Evolutionary conservation across 1,284 basidiomycete species (phyloP).

Genomic region (Clitocybe nebularis): DNA sequence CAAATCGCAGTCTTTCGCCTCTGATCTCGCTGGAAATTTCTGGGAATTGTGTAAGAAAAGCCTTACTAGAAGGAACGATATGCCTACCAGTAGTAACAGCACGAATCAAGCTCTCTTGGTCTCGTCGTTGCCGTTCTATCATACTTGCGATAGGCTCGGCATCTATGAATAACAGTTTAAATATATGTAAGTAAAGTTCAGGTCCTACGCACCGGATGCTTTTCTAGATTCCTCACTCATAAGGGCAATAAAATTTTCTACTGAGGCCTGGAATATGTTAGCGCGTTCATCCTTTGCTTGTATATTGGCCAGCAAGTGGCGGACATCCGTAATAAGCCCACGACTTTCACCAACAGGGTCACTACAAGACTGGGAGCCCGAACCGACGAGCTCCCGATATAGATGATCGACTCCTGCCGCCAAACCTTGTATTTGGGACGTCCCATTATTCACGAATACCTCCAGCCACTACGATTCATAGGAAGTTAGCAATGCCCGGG

Average conservation of each 20-base stretch:
- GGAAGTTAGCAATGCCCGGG: not conserved
- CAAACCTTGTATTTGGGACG: conserved; percentile 63
- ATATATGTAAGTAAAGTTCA: no score
- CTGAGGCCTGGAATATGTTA: conserved; percentile 38
- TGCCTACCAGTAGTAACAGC: conserved; percentile 57
- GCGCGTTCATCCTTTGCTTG: conserved; percentile 39
- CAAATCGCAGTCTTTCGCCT: conserved; percentile 78
- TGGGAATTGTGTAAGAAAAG: conserved; percentile 21
- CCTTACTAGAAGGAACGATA: not conserved
- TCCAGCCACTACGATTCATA: conserved; percentile 70
- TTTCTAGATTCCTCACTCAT: conserved; percentile 35
- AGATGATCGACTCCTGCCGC: conserved; percentile 59
- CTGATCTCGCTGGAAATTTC: conserved; percentile 80
- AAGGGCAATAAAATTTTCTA: conserved; percentile 43
- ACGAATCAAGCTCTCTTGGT: conserved; percentile 66
- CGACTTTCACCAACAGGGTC: conserved; percentile 10
- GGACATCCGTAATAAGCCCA: conserved; percentile 30
- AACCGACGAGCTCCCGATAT: conserved; percentile 48
- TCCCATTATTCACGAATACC: conserved; percentile 71
- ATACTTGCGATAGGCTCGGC: conserved; percentile 56
- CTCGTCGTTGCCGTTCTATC: conserved; percentile 63
- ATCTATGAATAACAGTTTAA: no score
- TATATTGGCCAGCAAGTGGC: conserved; percentile 36
- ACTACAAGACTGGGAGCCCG: conserved; percentile 5
- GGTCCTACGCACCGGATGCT: conserved; percentile 37